A percentile compares a stretch with the other conserved stretches of the same genome.
phyloP scores from a whole-genome alignment of 768 basidiomycete genomes.

The Pleurotus eryngii region DNA sequence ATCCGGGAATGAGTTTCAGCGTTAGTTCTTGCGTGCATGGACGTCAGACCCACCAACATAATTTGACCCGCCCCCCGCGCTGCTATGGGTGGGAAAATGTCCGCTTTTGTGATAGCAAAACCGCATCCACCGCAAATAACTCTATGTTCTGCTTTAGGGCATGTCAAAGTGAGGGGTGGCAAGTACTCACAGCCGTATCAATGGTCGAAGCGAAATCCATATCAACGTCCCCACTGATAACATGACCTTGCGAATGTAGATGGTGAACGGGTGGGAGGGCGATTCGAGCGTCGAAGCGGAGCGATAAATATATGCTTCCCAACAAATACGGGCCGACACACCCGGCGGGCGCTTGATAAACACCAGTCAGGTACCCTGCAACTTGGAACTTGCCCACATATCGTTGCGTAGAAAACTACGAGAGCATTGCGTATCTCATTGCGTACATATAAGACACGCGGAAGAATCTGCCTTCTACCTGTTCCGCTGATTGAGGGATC shows the following conservation, averaged over 20 bases:
- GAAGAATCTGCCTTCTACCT: no score
- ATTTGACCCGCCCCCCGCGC: slow-evolving; percentile 60
- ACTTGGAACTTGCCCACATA: no score
- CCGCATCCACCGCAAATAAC: slow-evolving; percentile 53
- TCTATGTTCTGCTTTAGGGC: slow-evolving; percentile 26
- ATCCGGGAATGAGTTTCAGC: neutral
- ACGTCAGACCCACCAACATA: slow-evolving; percentile 38
- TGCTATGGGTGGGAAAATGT: slow-evolving; percentile 56
- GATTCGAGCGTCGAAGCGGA: no score
- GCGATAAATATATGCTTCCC: no score
- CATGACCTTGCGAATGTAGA: slow-evolving; percentile 13
- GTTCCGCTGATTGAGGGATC: no score
- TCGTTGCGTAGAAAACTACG: no score
- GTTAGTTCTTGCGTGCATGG: neutral
- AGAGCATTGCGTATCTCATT: no score
- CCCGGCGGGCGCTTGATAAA: neutral
- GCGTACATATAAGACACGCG: no score
- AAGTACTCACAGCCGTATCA: slow-evolving; percentile 54
- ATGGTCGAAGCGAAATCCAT: slow-evolving; percentile 60
- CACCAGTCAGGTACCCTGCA: neutral
- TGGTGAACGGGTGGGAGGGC: neutral
- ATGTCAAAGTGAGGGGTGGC: slow-evolving; percentile 1
- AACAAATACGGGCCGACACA: neutral
- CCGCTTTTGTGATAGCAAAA: slow-evolving; percentile 55
- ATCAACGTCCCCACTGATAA: slow-evolving; percentile 45